Evolutionary conservation across 257 asterid species (phyloP).

Genomic region (Ilex aquifolium): DNA sequence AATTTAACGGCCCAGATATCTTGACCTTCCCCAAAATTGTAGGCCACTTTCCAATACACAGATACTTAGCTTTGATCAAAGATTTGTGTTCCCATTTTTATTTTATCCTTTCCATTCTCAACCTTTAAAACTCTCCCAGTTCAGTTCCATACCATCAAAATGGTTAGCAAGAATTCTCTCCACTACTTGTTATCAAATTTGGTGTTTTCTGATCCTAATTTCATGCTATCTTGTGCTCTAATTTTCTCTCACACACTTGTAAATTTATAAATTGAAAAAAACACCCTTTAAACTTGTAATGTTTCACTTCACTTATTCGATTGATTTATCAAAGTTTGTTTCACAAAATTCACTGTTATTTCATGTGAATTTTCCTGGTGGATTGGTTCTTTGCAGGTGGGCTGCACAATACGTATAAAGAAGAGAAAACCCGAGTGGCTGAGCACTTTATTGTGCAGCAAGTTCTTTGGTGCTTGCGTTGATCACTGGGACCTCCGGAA

Average conservation of each 20-base stretch:
- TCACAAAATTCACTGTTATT: not conserved
- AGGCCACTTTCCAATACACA: constrained; percentile 3
- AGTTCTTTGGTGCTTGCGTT: constrained; percentile 46
- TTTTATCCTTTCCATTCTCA: not conserved
- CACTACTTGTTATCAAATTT: not conserved
- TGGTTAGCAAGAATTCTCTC: not conserved
- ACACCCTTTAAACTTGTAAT: not conserved
- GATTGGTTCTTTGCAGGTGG: constrained; percentile 24
- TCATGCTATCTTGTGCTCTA: too few species aligned
- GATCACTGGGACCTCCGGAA: constrained; percentile 45
- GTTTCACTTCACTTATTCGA: not conserved
- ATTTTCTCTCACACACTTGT: too few species aligned
- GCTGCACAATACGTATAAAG: constrained; percentile 27
- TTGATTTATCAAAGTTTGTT: not conserved
- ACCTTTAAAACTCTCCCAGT: not conserved
- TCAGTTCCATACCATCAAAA: not conserved
- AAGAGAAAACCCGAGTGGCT: constrained; percentile 46
- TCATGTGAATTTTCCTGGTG: not conserved
- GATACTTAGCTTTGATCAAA: not conserved
- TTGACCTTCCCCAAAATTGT: constrained; percentile 21
- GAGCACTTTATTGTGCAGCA: constrained; percentile 23
- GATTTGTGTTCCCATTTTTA: not conserved
- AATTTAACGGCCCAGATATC: constrained; percentile 20
- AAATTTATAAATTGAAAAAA: too few species aligned
- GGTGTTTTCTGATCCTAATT: too few species aligned